A percentile compares a stretch with the other conserved stretches of the same genome.
Evolutionary conservation across 2,329 filamentous ascomycete genomes (phyloP).

Genomic region (Diaporthe amygdali): DNA sequence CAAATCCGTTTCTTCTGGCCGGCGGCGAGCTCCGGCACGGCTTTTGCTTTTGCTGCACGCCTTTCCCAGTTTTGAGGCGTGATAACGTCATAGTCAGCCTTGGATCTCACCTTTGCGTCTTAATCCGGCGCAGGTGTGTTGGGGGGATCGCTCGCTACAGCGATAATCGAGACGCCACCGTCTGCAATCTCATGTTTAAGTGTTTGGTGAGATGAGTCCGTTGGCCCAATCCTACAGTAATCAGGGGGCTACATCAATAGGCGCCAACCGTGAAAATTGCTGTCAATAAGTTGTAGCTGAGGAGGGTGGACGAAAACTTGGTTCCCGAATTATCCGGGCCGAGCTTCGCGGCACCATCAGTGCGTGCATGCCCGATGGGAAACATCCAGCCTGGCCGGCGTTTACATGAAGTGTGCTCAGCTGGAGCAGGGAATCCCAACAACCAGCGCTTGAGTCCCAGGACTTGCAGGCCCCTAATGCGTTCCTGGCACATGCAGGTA

Average conservation of each 20-base stretch:
- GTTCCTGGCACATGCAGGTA: slow-evolving; percentile 10
- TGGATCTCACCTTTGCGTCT: neutral
- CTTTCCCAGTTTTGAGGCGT: neutral
- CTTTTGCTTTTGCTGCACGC: neutral
- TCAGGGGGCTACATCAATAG: neutral
- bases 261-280: neutral
- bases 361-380: neutral
- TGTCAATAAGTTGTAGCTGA: neutral
- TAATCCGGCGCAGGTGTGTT: neutral
- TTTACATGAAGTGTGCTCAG: neutral
- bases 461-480: neutral
- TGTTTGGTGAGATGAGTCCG: neutral
- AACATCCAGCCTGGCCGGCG: neutral
- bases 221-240: neutral
- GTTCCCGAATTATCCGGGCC: neutral
- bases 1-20: neutral
- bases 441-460: neutral
- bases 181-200: neutral
- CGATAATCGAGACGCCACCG: neutral
- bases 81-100: neutral
- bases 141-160: neutral
- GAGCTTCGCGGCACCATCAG: neutral
- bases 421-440: neutral
- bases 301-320: neutral
- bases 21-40: neutral